These are phyloP conservation scores for Grifola frondosa DNA, from an alignment of 1,284 basidiomycete genomes.

Conservation along the genomic window DNA sequence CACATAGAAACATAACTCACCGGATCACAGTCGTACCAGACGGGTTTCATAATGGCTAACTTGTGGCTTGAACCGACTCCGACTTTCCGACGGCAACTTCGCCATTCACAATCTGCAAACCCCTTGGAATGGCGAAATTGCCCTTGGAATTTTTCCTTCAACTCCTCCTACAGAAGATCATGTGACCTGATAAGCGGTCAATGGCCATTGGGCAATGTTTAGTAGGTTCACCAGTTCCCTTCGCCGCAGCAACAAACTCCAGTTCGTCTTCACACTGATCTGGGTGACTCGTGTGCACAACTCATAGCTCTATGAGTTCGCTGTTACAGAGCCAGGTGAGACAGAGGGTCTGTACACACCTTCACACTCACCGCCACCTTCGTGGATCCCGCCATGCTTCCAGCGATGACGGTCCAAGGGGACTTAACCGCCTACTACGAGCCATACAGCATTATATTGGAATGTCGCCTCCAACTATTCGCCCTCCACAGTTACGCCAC, in stretches of 20 bases:
- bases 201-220: too few species aligned
- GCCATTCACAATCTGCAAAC: neutral
- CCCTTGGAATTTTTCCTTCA: too few species aligned
- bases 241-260: too few species aligned
- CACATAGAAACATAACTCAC: conserved; percentile 32
- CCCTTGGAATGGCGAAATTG: too few species aligned
- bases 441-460: neutral
- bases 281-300: too few species aligned
- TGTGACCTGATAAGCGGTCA: too few species aligned
- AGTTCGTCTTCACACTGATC: too few species aligned
- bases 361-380: neutral
- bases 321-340: too few species aligned
- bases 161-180: too few species aligned
- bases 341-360: too few species aligned
- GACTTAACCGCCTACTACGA: neutral
- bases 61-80: neutral
- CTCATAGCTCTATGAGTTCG: too few species aligned
- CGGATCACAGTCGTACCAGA: conserved; percentile 62
- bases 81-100: neutral
- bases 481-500: conserved; percentile 7
- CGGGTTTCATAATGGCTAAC: conserved; percentile 19
- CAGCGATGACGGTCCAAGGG: conserved; percentile 2
- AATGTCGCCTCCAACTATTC: neutral
- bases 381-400: conserved; percentile 8
- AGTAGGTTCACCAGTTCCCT: too few species aligned